These are phyloP conservation scores for Beauveria brongniartii DNA, from an alignment of 2,329 filamentous ascomycete genomes.

Conservation along the genomic window DNA sequence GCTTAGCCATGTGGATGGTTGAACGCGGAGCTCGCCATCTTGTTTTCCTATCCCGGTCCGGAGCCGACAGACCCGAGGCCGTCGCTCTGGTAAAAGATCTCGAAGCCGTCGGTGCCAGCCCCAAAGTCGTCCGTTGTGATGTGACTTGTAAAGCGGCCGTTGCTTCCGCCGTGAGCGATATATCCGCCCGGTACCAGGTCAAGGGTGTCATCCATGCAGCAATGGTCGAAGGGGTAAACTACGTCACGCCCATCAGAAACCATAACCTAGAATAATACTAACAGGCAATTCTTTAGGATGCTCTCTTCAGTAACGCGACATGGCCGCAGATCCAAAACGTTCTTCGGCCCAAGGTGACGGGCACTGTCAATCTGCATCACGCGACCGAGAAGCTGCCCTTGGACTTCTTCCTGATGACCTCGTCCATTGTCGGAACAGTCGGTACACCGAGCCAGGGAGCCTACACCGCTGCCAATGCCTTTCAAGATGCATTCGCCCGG, in stretches of 20 bases:
- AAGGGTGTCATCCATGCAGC: constrained; percentile 31
- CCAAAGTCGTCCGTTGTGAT: constrained; percentile 21
- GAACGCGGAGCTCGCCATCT: constrained; percentile 21
- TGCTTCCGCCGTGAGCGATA: constrained; percentile 9
- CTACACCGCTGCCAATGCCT: constrained; percentile 22
- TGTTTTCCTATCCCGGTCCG: constrained; percentile 22
- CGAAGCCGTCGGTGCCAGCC: constrained; percentile 10
- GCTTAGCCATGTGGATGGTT: constrained; percentile 17
- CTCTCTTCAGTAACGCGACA: background rate
- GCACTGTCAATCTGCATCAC: constrained; percentile 19
- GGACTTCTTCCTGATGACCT: constrained; percentile 19
- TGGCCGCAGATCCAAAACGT: background rate
- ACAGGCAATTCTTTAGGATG: background rate
- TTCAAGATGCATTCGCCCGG: constrained; percentile 21
- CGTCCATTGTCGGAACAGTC: constrained; percentile 13
- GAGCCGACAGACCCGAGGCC: constrained; percentile 13
- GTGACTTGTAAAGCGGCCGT: constrained; percentile 21
- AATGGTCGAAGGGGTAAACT: constrained; percentile 22
- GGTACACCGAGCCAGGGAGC: constrained; percentile 15
- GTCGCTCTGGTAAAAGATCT: constrained; percentile 16
- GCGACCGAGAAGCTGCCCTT: constrained; percentile 13
- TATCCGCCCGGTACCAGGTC: constrained; percentile 12
- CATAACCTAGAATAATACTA: background rate
- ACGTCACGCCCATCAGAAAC: too few relatives aligned
- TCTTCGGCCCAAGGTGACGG: constrained; percentile 19